Conservation (phyloP, 2,329 filamentous ascomycete species). For the Dothiorella sarmentorum region DNA sequence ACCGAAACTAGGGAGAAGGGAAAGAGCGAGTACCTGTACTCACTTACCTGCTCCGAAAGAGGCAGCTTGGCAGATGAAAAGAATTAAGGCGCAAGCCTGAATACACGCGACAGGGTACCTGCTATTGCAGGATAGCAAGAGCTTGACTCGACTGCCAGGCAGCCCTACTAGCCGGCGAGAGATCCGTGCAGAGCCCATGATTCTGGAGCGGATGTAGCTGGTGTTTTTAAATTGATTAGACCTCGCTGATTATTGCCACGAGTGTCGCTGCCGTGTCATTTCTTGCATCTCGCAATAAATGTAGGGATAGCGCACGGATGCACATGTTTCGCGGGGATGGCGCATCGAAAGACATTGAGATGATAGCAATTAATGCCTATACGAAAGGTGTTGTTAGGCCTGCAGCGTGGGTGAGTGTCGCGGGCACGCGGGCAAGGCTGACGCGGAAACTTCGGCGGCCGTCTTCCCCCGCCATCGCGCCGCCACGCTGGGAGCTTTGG, state of each 20-base stretch:
- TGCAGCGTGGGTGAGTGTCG: no score
- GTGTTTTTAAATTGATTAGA: slow-evolving; percentile 1
- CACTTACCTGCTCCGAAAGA: neutral
- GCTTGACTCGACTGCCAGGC: neutral
- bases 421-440: slow-evolving; percentile 2
- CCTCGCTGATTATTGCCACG: neutral
- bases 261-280: no score
- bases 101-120: neutral
- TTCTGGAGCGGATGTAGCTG: neutral
- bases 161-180: neutral
- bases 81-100: neutral
- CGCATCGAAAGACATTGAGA: neutral
- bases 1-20: neutral
- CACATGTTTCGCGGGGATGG: neutral
- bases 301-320: neutral
- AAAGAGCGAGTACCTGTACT: neutral
- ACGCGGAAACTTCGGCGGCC: neutral
- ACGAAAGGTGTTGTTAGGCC: slow-evolving; percentile 10
- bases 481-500: slow-evolving; percentile 13
- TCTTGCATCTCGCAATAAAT: neutral
- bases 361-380: slow-evolving; percentile 11
- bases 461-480: slow-evolving; percentile 10
- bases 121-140: neutral
- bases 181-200: neutral
- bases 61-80: neutral